Base-by-base conservation (phyloP, 2,329 filamentous ascomycete species). In the Chrysoporthe austroafricana region DNA sequence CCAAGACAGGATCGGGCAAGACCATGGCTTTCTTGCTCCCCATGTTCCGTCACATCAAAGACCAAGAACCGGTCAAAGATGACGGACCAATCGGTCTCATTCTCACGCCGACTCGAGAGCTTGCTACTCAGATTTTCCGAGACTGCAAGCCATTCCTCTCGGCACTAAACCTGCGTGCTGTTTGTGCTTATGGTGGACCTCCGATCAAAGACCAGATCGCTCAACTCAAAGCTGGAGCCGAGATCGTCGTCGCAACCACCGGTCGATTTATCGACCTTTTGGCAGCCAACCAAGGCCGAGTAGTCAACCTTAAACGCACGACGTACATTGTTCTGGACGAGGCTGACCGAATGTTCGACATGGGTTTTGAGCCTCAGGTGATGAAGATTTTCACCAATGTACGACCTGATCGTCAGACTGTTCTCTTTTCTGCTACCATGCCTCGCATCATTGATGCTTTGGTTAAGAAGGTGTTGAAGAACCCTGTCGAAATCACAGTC, bases 291-390 rank as follows among this genome's bases (percentile, higher is more conserved):
- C 91, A 92, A 72, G 95, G 95, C n/a, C 89, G 94, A 70, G 94
- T 98, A 11, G 97, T 95, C 14, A 98, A 96, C 75, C 84, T 99
- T 66, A 89, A 87, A 72, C 88, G 96, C 71, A 93, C 97, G 14
- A 96, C 93, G 0, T 99, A 98, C 77, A 89, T 97, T 34, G 96
- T 99, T 13, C 87, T 99, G 50, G 96, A 99, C 76, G 96, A 99
- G 80, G 96, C 96, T 60, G 96, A 99, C 79, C 91, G 96, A 70
- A 98, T 99, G 96, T 97, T 98, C 77, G 96, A 99, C 78, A 98
- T 99, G 96, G 96, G 96, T 16, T 99, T 99, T 76, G 95, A 97
- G 79, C 95, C 96, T 2, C 96, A 99, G 78, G 94, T 99, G 64
- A 96, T 96, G 88, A 97, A 97, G 79, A 96, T 99, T 68, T 90